Conservation (phyloP, 169 alveolate species). For the Plasmodium fragile region DNA sequence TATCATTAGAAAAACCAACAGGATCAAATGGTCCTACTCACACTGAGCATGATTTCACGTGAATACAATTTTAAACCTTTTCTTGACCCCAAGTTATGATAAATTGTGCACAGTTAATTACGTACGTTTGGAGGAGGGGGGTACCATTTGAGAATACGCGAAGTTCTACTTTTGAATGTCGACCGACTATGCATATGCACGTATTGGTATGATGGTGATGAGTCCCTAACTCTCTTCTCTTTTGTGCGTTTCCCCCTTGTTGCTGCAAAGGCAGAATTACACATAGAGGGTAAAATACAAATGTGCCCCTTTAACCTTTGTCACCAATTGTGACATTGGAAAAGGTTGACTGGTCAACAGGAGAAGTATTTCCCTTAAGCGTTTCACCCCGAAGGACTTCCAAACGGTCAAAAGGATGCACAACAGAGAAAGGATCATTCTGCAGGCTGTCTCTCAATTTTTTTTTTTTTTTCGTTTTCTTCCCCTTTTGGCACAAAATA, state of each 20-base stretch:
- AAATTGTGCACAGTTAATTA: not conserved
- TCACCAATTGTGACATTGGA: not conserved
- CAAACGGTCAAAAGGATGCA: not conserved
- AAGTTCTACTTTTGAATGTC: not conserved
- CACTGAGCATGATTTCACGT: not conserved
- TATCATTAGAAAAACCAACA: not conserved
- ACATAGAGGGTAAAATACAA: not conserved
- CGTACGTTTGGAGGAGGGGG: not conserved
- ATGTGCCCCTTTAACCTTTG: not conserved
- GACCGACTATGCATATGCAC: not conserved
- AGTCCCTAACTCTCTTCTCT: not conserved
- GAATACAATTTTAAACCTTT: not conserved
- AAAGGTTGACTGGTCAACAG: not conserved
- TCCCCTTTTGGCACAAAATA: not conserved
- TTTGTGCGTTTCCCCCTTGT: not conserved
- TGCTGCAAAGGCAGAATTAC: not conserved
- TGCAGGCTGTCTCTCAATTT: not conserved
- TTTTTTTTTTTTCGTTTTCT: no score
- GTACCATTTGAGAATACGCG: not conserved
- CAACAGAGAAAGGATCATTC: not conserved
- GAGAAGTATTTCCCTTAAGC: not conserved
- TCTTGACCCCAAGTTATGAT: not conserved
- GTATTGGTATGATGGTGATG: not conserved
- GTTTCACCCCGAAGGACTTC: not conserved
- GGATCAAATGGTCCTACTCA: not conserved